Evolutionary conservation across 1,284 basidiomycete species (phyloP).

Genomic region (Coniferiporia sulphurascens): DNA sequence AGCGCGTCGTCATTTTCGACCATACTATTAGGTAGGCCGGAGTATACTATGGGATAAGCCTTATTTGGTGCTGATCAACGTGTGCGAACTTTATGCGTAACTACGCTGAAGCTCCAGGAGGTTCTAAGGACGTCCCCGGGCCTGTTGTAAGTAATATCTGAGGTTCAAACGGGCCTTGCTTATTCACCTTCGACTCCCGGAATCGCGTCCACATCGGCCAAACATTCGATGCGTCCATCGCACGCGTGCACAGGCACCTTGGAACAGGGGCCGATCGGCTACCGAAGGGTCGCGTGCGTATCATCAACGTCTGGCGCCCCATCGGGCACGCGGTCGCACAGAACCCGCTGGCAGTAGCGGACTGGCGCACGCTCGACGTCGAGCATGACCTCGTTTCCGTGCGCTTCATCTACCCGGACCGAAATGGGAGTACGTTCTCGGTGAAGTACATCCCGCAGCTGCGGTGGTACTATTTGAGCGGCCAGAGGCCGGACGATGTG

Average conservation of each 20-base stretch:
- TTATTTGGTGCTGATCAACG: constrained; percentile 20
- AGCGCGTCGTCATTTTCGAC: constrained; percentile 28
- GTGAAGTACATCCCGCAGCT: constrained; percentile 25
- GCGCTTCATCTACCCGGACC: constrained; percentile 30
- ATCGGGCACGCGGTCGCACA: constrained; percentile 41
- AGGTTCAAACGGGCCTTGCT: constrained; percentile 1
- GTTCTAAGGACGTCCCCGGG: background rate
- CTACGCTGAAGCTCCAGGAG: background rate
- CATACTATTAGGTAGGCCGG: constrained; percentile 6
- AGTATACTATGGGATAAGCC: background rate
- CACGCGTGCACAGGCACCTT: constrained; percentile 50
- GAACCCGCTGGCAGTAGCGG: constrained; percentile 44
- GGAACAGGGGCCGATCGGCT: constrained; percentile 41
- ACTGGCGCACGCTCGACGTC: constrained; percentile 36
- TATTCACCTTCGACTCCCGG: constrained; percentile 15
- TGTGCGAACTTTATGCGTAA: constrained; percentile 9
- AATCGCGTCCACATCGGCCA: constrained; percentile 53
- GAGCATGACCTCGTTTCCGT: constrained; percentile 32
- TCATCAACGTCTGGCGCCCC: constrained; percentile 56
- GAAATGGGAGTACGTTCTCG: constrained; percentile 32
- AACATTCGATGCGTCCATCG: constrained; percentile 42
- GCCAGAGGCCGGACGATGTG: constrained; percentile 27
- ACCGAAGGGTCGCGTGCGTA: constrained; percentile 46
- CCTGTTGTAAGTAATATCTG: constrained; percentile 1
- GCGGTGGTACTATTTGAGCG: constrained; percentile 30